A percentile compares a stretch with the other conserved stretches of the same genome.
phyloP scores from a whole-genome alignment of 192 early-diverging fungal species.

The Chytriomyces sp. region DNA sequence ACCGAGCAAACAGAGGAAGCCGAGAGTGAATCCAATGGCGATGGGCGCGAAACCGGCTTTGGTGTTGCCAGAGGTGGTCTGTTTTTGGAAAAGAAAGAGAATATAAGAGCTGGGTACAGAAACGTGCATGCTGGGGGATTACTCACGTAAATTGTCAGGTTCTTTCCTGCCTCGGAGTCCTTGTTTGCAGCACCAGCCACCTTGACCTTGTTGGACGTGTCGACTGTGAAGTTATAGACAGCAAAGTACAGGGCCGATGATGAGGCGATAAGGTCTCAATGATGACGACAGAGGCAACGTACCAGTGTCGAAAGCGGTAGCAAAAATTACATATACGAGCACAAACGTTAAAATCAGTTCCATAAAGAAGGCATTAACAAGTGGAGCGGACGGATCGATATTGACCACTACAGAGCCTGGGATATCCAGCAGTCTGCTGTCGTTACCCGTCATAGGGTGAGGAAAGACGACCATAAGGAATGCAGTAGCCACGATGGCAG shows the following conservation, averaged over 20 bases:
- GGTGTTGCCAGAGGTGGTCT: slow-evolving; percentile 65
- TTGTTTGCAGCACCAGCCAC: slow-evolving; percentile 31
- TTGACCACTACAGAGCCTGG: slow-evolving; percentile 49
- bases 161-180: slow-evolving; percentile 46
- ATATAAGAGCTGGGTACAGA: not conserved
- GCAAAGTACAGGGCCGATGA: no score
- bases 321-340: slow-evolving; percentile 66
- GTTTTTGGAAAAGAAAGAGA: not conserved
- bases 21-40: slow-evolving; percentile 64
- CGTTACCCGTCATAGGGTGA: slow-evolving; percentile 33
- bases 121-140: slow-evolving; percentile 13
- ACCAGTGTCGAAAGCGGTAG: slow-evolving; percentile 67
- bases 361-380: slow-evolving; percentile 62
- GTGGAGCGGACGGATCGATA: slow-evolving; percentile 35
- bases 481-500: slow-evolving; percentile 50
- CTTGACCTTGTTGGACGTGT: slow-evolving; percentile 54
- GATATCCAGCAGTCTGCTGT: slow-evolving; percentile 38
- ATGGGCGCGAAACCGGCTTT: slow-evolving; percentile 68
- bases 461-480: slow-evolving; percentile 59
- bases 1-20: slow-evolving; percentile 54
- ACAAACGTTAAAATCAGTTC: slow-evolving; percentile 61
- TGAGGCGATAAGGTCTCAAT: no score
- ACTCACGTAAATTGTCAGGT: slow-evolving; percentile 64
- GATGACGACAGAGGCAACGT: not conserved
- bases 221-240: no score